These are phyloP conservation scores for Persicaria maculosa DNA, from an alignment of 148 eudicot genomes.

Conservation along the genomic window DNA sequence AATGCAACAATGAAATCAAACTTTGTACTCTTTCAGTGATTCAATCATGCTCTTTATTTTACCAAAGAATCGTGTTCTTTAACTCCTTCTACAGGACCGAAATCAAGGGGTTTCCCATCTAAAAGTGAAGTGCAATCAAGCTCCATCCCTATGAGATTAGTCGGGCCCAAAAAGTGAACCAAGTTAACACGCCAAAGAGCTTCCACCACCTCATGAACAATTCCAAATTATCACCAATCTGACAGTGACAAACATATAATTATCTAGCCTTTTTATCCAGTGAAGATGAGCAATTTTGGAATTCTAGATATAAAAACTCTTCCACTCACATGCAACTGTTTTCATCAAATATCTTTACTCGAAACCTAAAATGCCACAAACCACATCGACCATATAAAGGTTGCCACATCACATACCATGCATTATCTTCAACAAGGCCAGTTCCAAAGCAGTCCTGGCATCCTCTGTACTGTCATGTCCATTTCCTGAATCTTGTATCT, in stretches of 20 bases:
- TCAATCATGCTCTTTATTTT: background rate
- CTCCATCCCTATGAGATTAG: too few relatives aligned
- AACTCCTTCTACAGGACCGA: background rate
- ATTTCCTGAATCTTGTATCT: conserved; percentile 76
- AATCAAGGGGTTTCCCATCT: background rate
- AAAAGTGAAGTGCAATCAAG: too few relatives aligned
- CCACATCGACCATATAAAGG: background rate
- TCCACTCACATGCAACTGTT: too few relatives aligned
- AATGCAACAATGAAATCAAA: background rate
- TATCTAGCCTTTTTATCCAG: background rate
- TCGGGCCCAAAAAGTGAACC: too few relatives aligned
- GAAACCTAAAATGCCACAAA: background rate
- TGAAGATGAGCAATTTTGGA: background rate
- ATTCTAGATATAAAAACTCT: background rate
- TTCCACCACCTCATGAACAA: background rate
- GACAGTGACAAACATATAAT: background rate
- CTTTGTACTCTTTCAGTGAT: background rate
- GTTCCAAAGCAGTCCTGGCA: conserved; percentile 85
- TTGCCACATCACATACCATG: conserved; percentile 43
- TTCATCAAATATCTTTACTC: background rate
- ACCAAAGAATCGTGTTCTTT: background rate
- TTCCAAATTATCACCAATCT: background rate
- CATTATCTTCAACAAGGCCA: conserved; percentile 69
- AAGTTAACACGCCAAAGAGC: background rate
- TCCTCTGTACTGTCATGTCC: conserved; percentile 97